Evolutionary conservation across 2,329 filamentous ascomycete genomes (phyloP), one percentile per base, ranked within the genome.

Genomic region (Clarireedia hainanense): DNA sequence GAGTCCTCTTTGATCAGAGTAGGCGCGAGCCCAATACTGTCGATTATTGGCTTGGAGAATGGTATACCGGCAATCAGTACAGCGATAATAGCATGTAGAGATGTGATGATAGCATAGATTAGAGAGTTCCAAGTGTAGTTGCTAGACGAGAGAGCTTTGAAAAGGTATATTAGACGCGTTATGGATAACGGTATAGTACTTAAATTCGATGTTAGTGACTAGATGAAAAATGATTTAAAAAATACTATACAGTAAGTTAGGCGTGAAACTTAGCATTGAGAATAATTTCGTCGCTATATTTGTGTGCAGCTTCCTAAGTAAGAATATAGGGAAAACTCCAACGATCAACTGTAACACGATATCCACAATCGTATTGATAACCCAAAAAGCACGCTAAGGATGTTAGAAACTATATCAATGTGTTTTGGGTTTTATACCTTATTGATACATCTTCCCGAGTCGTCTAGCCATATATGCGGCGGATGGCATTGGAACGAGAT

Each of bases 31-130:
- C 26, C 17, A 12, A 55, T 46, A 46, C 46, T 50, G 20, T 58
- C 48, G 45, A 55, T 23, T 4, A 55, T 37, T 3, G 54, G 47
- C 49, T 50, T 50, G 23, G 55, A 40, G 52, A 58, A 58, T 26
- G 56, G 52, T 9, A 58, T 52, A 12, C 52, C 49, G 39, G 39
- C 50, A 30, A 50, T 36, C 43, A 56, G 48, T 12, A 58, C 39
- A 27, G 52, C 30, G 36, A 26, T 47, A n/a, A 26, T 47, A 17
- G 37, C 5, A n/a, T 55, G 47, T 7, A 55, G 4, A 36, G 24
- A 36, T 5, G 52, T 50, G 3, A 39, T 6, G 9, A 55, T n/a
- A 26, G 46, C 52, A 5, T 45, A 12, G 17, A 36, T 50, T 5
- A 50, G 50, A 17, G 52, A 36, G 20, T 55, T 27, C 52, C 52